Evolutionary conservation across 2,329 filamentous ascomycete species (phyloP).

Genomic region (Amauroascus verrucosus): DNA sequence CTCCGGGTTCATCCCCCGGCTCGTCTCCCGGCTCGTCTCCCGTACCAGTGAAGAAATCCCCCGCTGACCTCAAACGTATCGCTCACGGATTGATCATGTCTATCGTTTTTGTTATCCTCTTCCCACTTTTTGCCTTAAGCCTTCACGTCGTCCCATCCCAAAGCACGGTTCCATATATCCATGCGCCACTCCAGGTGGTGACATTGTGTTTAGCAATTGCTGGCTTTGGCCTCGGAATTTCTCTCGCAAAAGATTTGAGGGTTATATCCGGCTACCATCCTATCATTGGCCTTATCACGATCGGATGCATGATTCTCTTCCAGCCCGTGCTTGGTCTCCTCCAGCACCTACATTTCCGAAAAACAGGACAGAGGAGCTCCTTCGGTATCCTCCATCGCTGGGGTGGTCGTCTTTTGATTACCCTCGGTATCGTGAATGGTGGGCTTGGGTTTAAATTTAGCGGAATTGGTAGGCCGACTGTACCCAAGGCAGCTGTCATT

Average conservation of each 20-base stretch:
- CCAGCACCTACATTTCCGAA: constrained; percentile 44
- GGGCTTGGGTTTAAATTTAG: constrained; percentile 45
- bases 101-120: constrained; percentile 21
- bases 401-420: constrained; percentile 43
- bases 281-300: constrained; percentile 45
- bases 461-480: constrained; percentile 29
- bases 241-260: constrained; percentile 34
- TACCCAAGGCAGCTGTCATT: constrained; percentile 25
- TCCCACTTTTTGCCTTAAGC: constrained; percentile 20
- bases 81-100: constrained; percentile 23
- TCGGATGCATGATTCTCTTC: constrained; percentile 46
- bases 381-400: constrained; percentile 43
- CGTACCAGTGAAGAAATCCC: not conserved
- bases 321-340: constrained; percentile 44
- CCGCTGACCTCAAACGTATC: constrained; percentile 13
- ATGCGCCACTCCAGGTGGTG: constrained; percentile 40
- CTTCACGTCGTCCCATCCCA: constrained; percentile 13
- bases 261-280: constrained; percentile 38
- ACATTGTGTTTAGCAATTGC: constrained; percentile 40
- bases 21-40: not conserved
- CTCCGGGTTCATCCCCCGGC: not conserved
- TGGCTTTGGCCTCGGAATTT: constrained; percentile 44
- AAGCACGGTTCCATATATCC: constrained; percentile 22
- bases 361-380: constrained; percentile 35
- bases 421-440: constrained; percentile 48